phyloP scores from a whole-genome alignment of 148 eudicot species.

The Oxyria digyna region DNA sequence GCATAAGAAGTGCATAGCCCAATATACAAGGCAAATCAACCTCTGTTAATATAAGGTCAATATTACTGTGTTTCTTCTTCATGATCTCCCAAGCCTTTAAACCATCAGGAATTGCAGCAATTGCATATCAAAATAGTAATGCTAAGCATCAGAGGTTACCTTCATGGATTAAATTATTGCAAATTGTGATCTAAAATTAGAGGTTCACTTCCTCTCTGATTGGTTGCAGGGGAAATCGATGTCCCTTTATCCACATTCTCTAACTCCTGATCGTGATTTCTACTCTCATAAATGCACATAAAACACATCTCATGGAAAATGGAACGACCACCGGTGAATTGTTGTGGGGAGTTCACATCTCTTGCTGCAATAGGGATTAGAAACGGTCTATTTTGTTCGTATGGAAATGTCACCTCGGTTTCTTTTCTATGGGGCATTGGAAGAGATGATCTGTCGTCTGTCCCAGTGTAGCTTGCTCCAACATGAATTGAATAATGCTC shows the following conservation, averaged over 20 bases:
- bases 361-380: slow-evolving; percentile 36
- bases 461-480: no score
- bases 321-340: slow-evolving; percentile 11
- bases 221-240: slow-evolving; percentile 32
- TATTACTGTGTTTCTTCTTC: slow-evolving; percentile 24
- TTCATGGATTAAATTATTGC: neutral
- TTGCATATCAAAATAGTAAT: slow-evolving; percentile 17
- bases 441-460: neutral
- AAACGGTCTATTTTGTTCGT: slow-evolving; percentile 15
- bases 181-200: neutral
- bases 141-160: neutral
- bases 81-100: slow-evolving; percentile 55
- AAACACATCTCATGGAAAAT: no score
- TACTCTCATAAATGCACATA: slow-evolving; percentile 19
- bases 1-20: slow-evolving; percentile 44
- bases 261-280: slow-evolving; percentile 21
- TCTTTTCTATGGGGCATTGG: slow-evolving; percentile 20
- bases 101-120: slow-evolving; percentile 47
- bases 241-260: slow-evolving; percentile 26
- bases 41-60: slow-evolving; percentile 50
- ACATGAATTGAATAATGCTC: neutral
- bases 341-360: slow-evolving; percentile 20
- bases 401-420: slow-evolving; percentile 17
- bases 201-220: slow-evolving; percentile 59
- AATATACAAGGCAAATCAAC: slow-evolving; percentile 48